Evolutionary conservation across 306 rosid species (phyloP).

Genomic region (Arachis stenosperma): DNA sequence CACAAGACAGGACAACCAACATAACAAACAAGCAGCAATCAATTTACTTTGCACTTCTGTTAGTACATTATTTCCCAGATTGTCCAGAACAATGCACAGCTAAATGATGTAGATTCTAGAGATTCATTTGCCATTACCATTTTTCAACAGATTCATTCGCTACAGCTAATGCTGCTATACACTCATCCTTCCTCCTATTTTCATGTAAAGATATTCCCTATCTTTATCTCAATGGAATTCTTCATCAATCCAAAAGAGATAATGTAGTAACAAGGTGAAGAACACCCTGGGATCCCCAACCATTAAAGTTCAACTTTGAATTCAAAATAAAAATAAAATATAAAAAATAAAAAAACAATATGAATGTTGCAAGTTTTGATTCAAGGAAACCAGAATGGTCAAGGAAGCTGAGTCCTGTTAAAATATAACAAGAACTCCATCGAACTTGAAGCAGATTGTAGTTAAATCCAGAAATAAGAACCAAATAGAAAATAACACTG

Average conservation of each 20-base stretch:
- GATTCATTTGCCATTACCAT: slow-evolving; percentile 1
- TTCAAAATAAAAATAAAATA: background rate
- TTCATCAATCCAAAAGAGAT: no score
- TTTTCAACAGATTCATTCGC: background rate
- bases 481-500: background rate
- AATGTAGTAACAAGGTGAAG: background rate
- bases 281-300: background rate
- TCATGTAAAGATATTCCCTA: no score
- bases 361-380: background rate
- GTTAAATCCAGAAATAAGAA: background rate
- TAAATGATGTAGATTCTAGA: background rate
- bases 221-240: no score
- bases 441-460: background rate
- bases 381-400: background rate
- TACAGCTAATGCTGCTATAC: no score
- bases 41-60: slow-evolving; percentile 14
- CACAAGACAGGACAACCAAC: slow-evolving; percentile 24
- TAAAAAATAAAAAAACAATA: background rate
- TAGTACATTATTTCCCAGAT: slow-evolving; percentile 1
- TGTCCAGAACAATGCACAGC: background rate
- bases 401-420: slow-evolving; percentile 1
- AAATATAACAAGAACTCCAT: slow-evolving; percentile 4
- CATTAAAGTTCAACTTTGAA: slow-evolving; percentile 1
- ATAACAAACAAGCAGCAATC: background rate
- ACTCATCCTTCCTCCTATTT: no score